Base-by-base conservation (phyloP, 78 protist species). In the Dictyostelium purpureum region DNA sequence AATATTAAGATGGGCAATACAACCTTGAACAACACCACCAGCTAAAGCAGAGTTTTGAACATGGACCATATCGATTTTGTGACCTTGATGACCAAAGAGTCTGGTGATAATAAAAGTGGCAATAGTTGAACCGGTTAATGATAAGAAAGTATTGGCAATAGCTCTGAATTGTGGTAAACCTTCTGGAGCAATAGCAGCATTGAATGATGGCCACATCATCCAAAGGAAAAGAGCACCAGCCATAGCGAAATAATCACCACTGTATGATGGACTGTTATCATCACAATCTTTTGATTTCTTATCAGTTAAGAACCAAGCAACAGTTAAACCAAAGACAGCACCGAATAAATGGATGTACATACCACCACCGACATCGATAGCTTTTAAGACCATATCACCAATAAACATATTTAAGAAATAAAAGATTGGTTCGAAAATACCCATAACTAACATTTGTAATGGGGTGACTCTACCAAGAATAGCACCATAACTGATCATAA, bases 181-280 rank as follows among this genome's bases (percentile, higher is more conserved):
- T 14, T 35, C 59, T 18, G 89, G 59, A 16, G 96, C 97, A 28
- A 95, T 87, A 0, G 98, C 97, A 6, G 96, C 98, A 79, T 98
- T 98, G 97, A 98, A 98, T 31, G 82, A 38, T 19, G 99, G 99
- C 99, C 99, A 98, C 96, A 79, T 93, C 90, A 93, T 78, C 87
- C 82, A 89, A 33, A 93, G 88, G 88, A 87, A 87, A 0, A 93
- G 43, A 11, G 88, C 56, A 70, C 98, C 99, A 45, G 97, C 95
- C 97, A 98, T 94, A 45, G 98, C 92, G 42, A 98, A 95, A 33
- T 95, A n/a, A 61, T 97, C 98, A 61, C 94, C 74, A 66, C 4
- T 31, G 67, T 91, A 94, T 0, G 81, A 31, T 21, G 94, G 56
- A 31, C 54, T 38, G 37, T 70, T 78, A 54, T 93, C 77, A 31